phyloP scores from a whole-genome alignment of 306 rosid species.

The Vigna nakashimae region DNA sequence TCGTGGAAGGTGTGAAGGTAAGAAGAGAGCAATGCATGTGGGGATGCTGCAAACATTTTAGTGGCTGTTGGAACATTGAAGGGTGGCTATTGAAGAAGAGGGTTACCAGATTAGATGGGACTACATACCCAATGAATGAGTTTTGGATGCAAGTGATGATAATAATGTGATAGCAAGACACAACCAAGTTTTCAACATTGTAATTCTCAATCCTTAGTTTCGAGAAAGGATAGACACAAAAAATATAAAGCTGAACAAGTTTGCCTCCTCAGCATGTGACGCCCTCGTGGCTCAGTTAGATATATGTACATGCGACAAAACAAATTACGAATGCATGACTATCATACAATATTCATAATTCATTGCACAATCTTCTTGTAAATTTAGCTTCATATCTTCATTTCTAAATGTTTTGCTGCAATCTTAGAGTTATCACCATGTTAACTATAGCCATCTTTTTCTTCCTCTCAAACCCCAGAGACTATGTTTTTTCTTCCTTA shows the following conservation, averaged over 20 bases:
- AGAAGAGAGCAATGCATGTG: slow-evolving; percentile 35
- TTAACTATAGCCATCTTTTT: too few species aligned
- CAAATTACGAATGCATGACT: not conserved
- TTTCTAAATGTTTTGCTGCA: not conserved
- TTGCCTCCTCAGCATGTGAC: slow-evolving; percentile 21
- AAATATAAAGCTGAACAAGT: not conserved
- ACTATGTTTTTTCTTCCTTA: too few species aligned
- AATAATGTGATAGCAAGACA: not conserved
- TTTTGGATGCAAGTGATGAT: slow-evolving; percentile 8
- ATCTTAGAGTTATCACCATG: too few species aligned
- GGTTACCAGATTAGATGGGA: slow-evolving; percentile 13
- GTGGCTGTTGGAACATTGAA: slow-evolving; percentile 22
- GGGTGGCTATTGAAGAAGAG: not conserved
- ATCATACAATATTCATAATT: too few species aligned
- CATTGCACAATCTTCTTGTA: not conserved
- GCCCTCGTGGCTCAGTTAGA: not conserved
- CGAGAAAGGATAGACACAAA: not conserved
- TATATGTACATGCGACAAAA: not conserved
- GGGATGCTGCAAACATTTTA: slow-evolving; percentile 2
- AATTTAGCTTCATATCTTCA: too few species aligned
- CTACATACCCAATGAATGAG: not conserved
- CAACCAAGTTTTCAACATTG: not conserved
- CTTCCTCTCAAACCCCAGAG: too few species aligned
- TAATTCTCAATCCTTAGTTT: not conserved
- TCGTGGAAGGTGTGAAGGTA: slow-evolving; percentile 37